Conservation (phyloP, 2,329 filamentous ascomycete species). For the Trichophyton schoenleinii region DNA sequence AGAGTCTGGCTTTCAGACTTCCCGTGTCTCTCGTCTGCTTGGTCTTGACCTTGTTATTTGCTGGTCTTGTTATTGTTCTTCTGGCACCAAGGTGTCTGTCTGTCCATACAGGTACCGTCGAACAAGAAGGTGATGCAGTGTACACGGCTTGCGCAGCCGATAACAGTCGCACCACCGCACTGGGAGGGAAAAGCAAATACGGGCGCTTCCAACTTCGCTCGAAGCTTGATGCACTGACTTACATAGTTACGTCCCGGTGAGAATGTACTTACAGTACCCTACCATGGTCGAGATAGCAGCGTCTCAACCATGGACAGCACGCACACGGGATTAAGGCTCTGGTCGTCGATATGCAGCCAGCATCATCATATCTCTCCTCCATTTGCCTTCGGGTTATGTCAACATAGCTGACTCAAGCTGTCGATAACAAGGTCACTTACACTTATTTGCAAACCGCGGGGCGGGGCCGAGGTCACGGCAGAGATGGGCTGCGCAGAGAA, state of each 20-base stretch:
- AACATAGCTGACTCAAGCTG: neutral
- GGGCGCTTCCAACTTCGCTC: neutral
- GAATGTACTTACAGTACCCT: neutral
- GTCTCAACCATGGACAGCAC: neutral
- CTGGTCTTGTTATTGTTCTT: too few species aligned
- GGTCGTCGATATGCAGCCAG: neutral
- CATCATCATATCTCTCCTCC: neutral
- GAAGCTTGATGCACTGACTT: neutral
- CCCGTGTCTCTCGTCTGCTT: too few species aligned
- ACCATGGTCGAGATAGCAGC: neutral
- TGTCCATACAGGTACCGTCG: neutral
- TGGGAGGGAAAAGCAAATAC: constrained; percentile 4
- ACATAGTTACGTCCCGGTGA: neutral
- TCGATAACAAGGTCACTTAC: neutral
- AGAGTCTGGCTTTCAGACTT: too few species aligned
- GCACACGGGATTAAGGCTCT: neutral
- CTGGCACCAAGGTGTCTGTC: neutral
- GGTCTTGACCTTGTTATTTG: too few species aligned
- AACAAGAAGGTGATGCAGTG: neutral
- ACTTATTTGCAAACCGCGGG: neutral
- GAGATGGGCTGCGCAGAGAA: neutral
- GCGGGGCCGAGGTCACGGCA: neutral
- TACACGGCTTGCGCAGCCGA: neutral
- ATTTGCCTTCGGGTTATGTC: neutral
- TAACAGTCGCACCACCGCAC: neutral